phyloP scores from a whole-genome alignment of 2,329 filamentous ascomycete species.

The Penicillium sp. region DNA sequence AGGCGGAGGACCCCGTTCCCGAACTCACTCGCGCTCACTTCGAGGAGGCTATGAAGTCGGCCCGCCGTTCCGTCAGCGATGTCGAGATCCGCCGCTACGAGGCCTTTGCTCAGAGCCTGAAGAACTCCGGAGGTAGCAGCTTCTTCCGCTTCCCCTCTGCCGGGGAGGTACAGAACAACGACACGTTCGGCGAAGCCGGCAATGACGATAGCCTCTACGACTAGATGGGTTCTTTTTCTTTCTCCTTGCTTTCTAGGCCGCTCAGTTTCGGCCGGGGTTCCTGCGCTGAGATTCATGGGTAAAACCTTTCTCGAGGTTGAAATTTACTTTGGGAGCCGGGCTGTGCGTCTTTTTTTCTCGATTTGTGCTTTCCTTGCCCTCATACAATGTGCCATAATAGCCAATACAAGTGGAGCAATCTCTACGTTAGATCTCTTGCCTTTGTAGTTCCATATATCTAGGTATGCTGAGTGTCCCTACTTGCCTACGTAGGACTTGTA shows the following conservation, averaged over 20 bases:
- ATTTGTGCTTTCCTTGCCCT: conserved; percentile 21
- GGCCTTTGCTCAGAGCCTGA: conserved; percentile 98
- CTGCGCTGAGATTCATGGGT: conserved; percentile 15
- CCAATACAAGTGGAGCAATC: conserved; percentile 19
- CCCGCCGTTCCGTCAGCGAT: conserved; percentile 87
- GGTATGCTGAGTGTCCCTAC: no score
- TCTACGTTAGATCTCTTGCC: conserved; percentile 10
- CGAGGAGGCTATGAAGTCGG: conserved; percentile 96
- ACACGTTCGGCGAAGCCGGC: conserved; percentile 74
- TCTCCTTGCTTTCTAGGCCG: conserved; percentile 14
- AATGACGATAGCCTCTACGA: conserved; percentile 98
- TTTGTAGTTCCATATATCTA: not conserved
- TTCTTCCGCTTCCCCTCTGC: conserved; percentile 92
- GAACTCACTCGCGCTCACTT: conserved; percentile 96
- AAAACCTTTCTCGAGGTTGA: conserved; percentile 17
- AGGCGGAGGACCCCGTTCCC: conserved; percentile 81
- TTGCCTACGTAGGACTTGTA: not conserved
- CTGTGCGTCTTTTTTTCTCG: conserved; percentile 14
- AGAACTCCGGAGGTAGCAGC: conserved; percentile 89
- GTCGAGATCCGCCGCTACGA: conserved; percentile 98
- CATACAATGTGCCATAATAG: conserved; percentile 30
- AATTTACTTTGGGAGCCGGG: conserved; percentile 18
- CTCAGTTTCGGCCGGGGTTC: conserved; percentile 12
- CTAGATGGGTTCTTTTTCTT: conserved; percentile 50
- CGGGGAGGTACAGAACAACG: conserved; percentile 52